These are phyloP conservation scores for Digitaria exilis DNA, from an alignment of 202 grass and related monocot species.

Conservation along the genomic window DNA sequence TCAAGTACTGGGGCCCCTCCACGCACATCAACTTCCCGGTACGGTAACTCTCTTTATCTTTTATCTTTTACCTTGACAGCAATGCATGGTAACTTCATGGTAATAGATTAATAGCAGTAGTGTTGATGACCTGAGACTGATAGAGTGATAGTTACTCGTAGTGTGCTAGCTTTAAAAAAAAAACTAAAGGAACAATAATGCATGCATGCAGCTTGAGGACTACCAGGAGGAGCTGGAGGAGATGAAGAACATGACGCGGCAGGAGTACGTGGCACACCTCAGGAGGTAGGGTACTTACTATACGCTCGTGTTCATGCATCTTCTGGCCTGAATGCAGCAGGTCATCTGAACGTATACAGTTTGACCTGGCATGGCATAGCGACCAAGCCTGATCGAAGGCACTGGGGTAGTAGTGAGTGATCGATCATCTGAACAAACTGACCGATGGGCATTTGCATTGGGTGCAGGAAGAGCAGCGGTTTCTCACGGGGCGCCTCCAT, in stretches of 20 bases:
- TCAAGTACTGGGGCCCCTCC: slow-evolving; percentile 95
- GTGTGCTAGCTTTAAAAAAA: no score
- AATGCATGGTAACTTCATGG: neutral
- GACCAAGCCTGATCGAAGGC: neutral
- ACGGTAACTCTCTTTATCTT: slow-evolving; percentile 33
- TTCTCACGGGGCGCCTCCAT: slow-evolving; percentile 95
- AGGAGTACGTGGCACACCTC: slow-evolving; percentile 95
- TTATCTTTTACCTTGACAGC: neutral
- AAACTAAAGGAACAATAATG: neutral
- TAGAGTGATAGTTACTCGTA: no score
- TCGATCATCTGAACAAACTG: neutral
- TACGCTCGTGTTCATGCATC: neutral
- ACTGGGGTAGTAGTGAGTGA: neutral
- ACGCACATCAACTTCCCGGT: slow-evolving; percentile 99
- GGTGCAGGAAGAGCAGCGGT: slow-evolving; percentile 83
- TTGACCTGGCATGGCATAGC: neutral
- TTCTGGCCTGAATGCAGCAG: neutral
- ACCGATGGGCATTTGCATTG: neutral
- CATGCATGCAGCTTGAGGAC: slow-evolving; percentile 63
- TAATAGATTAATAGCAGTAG: neutral
- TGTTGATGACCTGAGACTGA: no score
- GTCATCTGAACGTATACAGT: neutral
- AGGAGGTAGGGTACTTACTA: slow-evolving; percentile 63
- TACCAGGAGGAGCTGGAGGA: slow-evolving; percentile 92
- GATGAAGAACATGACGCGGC: slow-evolving; percentile 96